A percentile compares a stretch with the other conserved stretches of the same genome.
Conservation (phyloP, 1,284 basidiomycete species). For the Sanguinoderma infundibulare region DNA sequence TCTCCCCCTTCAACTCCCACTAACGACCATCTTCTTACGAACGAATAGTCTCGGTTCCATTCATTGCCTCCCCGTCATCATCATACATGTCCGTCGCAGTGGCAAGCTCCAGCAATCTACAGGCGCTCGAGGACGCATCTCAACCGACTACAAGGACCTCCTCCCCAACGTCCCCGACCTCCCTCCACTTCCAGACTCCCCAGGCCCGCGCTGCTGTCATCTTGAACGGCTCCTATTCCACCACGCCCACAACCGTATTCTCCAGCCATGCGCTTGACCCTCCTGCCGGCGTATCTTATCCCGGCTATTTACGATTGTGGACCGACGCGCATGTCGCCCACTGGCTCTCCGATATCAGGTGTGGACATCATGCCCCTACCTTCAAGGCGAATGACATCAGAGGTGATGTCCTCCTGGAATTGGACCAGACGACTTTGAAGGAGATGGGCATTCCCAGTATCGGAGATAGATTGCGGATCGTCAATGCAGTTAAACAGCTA, state of each 20-base stretch:
- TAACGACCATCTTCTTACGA: slow-evolving; percentile 14
- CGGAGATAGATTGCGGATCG: slow-evolving; percentile 87
- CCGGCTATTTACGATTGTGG: slow-evolving; percentile 72
- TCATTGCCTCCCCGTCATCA: slow-evolving; percentile 1
- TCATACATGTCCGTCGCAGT: slow-evolving; percentile 46
- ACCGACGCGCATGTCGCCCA: slow-evolving; percentile 68
- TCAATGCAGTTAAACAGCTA: slow-evolving; percentile 82
- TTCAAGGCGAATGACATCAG: slow-evolving; percentile 89
- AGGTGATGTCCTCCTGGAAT: slow-evolving; percentile 86
- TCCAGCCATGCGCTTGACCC: slow-evolving; percentile 51
- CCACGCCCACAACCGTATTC: slow-evolving; percentile 15
- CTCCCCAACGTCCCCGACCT: slow-evolving; percentile 57
- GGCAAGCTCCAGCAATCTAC: slow-evolving; percentile 42
- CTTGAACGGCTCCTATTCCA: slow-evolving; percentile 28
- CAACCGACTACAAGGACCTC: slow-evolving; percentile 49
- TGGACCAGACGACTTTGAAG: slow-evolving; percentile 84
- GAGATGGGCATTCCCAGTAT: slow-evolving; percentile 90
- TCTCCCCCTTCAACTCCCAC: not conserved
- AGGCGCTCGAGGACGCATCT: slow-evolving; percentile 40
- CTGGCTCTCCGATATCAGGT: slow-evolving; percentile 78
- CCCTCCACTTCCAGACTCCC: slow-evolving; percentile 42
- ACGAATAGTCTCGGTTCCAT: not conserved
- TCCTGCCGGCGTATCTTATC: slow-evolving; percentile 59
- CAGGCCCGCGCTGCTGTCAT: slow-evolving; percentile 31
- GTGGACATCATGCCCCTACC: slow-evolving; percentile 65